Percentiles rank a stretch among this genome's conserved stretches.
phyloP scores from a whole-genome alignment of 306 rosid species.

The Lotus japonicus region DNA sequence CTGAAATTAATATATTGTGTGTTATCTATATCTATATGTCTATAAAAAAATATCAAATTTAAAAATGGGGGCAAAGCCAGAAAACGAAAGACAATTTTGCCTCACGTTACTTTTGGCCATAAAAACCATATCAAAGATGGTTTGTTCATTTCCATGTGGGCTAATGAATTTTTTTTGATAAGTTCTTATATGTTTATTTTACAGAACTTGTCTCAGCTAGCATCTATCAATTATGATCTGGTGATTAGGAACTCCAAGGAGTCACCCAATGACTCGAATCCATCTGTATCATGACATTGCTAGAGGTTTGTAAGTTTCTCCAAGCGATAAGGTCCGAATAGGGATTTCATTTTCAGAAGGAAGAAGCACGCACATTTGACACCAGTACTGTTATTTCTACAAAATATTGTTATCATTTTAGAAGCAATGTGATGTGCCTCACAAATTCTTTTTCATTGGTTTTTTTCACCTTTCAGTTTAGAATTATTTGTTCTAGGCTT shows the following conservation, averaged over 20 bases:
- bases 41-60: too few species aligned
- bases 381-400: not conserved
- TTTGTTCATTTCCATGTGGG: not conserved
- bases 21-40: too few species aligned
- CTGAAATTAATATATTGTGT: too few species aligned
- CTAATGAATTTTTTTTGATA: not conserved
- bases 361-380: not conserved
- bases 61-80: too few species aligned
- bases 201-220: conserved; percentile 93
- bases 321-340: conserved; percentile 1
- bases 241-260: conserved; percentile 60
- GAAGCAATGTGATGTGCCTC: conserved; percentile 2
- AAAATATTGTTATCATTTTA: not conserved
- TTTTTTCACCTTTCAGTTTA: conserved; percentile 5
- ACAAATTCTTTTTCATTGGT: not conserved
- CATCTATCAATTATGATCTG: conserved; percentile 81
- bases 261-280: conserved; percentile 47
- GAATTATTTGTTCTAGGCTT: conserved; percentile 5
- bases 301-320: conserved; percentile 19
- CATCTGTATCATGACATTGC: conserved; percentile 45
- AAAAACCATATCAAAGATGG: not conserved
- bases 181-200: not conserved
- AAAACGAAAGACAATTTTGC: too few species aligned
- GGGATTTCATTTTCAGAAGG: conserved; percentile 11
- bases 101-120: not conserved